Percentiles rank a stretch among this genome's conserved stretches.
phyloP scores from a whole-genome alignment of 2,329 filamentous ascomycete genomes.

The Aspergillus tamarii region DNA sequence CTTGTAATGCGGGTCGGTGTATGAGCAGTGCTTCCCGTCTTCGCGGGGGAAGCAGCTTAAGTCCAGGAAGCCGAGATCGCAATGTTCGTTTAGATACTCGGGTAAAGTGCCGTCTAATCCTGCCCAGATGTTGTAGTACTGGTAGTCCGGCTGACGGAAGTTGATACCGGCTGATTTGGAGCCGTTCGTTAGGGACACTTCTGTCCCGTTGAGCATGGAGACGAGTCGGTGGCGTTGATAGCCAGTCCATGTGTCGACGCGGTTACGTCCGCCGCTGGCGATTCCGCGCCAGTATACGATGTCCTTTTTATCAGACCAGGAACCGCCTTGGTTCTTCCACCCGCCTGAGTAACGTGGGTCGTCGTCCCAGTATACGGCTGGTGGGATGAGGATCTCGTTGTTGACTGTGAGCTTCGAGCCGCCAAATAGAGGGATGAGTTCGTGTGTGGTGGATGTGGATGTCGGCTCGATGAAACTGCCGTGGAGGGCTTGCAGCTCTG shows the following conservation, averaged over 20 bases:
- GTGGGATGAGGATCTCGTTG: constrained; percentile 56
- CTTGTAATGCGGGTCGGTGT: constrained; percentile 47
- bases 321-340: constrained; percentile 34
- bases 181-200: constrained; percentile 55
- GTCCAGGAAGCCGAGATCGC: constrained; percentile 48
- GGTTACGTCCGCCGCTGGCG: constrained; percentile 53
- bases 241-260: constrained; percentile 64
- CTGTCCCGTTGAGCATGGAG: constrained; percentile 70
- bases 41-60: constrained; percentile 48
- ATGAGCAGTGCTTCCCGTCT: constrained; percentile 47
- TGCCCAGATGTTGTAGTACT: constrained; percentile 47
- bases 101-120: constrained; percentile 34
- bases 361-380: constrained; percentile 54
- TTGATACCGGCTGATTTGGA: constrained; percentile 33
- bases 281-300: constrained; percentile 52
- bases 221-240: constrained; percentile 79
- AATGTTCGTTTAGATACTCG: constrained; percentile 45
- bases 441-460: constrained; percentile 47
- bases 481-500: constrained; percentile 50
- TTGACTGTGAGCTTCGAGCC: constrained; percentile 55
- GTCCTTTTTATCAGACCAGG: constrained; percentile 48
- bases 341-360: constrained; percentile 48
- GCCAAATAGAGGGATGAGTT: constrained; percentile 54
- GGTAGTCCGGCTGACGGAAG: constrained; percentile 37
- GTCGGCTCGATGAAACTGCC: constrained; percentile 54